A percentile compares a stretch with the other conserved stretches of the same genome.
Conservation (phyloP, 768 basidiomycete genomes). For the Termitomyces sp. region DNA sequence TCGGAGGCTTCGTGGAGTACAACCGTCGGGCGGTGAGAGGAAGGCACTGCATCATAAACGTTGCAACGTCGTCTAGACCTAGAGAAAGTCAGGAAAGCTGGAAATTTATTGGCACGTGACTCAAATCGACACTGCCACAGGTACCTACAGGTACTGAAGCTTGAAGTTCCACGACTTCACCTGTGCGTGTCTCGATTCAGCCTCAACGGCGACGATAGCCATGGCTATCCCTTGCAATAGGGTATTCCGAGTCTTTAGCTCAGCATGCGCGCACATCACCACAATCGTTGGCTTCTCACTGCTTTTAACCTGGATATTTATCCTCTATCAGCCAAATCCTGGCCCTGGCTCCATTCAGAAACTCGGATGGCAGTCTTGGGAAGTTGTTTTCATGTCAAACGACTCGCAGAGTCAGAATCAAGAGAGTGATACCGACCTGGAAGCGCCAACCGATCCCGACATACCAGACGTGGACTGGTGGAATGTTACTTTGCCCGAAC, state of each 20-base stretch:
- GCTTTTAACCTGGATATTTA: slow-evolving; percentile 72
- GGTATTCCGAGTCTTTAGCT: slow-evolving; percentile 48
- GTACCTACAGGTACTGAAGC: neutral
- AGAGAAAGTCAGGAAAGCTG: neutral
- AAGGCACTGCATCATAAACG: slow-evolving; percentile 34
- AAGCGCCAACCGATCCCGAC: slow-evolving; percentile 4
- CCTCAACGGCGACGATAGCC: slow-evolving; percentile 19
- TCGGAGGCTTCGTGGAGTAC: slow-evolving; percentile 36
- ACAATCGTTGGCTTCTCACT: slow-evolving; percentile 65
- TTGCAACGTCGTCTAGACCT: neutral
- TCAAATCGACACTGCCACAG: neutral
- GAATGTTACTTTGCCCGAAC: slow-evolving; percentile 47
- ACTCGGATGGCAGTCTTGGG: slow-evolving; percentile 92
- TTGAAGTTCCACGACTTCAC: neutral
- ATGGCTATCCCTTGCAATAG: slow-evolving; percentile 40
- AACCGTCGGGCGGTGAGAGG: slow-evolving; percentile 29
- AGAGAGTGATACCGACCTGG: slow-evolving; percentile 13
- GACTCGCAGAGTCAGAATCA: slow-evolving; percentile 10
- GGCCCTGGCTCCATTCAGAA: slow-evolving; percentile 70
- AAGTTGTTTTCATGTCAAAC: slow-evolving; percentile 41
- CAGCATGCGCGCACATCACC: slow-evolving; percentile 55
- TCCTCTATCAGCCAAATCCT: slow-evolving; percentile 75
- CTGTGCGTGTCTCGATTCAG: neutral
- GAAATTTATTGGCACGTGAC: slow-evolving; percentile 17
- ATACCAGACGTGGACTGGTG: slow-evolving; percentile 58